Conservation (phyloP, 1,284 basidiomycete species). For the Leccinum idahoense region DNA sequence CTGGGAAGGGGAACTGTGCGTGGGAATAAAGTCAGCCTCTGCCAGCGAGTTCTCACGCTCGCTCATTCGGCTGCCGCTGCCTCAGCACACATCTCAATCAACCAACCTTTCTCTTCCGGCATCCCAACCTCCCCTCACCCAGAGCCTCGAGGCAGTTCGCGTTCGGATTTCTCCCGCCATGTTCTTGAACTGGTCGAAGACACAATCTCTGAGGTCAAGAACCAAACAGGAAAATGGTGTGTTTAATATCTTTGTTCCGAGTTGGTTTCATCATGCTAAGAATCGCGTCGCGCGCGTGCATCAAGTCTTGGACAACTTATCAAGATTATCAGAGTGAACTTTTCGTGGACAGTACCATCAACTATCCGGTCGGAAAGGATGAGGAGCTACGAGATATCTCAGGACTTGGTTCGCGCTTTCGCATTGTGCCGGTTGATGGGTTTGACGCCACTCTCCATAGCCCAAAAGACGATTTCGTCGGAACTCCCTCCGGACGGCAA, state of each 20-base stretch:
- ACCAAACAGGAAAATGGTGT: slow-evolving; percentile 92
- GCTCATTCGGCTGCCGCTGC: too few species aligned
- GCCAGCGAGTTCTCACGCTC: too few species aligned
- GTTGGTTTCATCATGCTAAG: slow-evolving; percentile 6
- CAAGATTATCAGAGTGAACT: slow-evolving; percentile 76
- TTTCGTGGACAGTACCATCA: slow-evolving; percentile 84
- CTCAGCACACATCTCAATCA: too few species aligned
- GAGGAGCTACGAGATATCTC: slow-evolving; percentile 93
- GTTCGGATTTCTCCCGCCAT: too few species aligned
- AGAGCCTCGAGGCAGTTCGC: too few species aligned
- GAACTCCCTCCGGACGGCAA: slow-evolving; percentile 81
- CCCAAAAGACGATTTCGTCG: slow-evolving; percentile 90
- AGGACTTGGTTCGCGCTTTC: slow-evolving; percentile 65
- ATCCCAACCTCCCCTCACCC: too few species aligned
- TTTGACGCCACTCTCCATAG: slow-evolving; percentile 36
- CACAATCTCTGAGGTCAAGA: slow-evolving; percentile 97
- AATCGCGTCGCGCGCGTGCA: slow-evolving; percentile 6
- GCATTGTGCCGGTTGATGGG: neutral
- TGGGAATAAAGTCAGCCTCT: too few species aligned
- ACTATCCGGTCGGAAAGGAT: slow-evolving; percentile 79
- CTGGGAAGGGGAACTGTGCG: too few species aligned
- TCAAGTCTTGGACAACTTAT: slow-evolving; percentile 78
- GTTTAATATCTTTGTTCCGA: slow-evolving; percentile 15
- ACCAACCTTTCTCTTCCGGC: too few species aligned
- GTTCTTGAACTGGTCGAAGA: slow-evolving; percentile 38